These are phyloP conservation scores for Neonectria magnoliae DNA, from an alignment of 2,329 filamentous ascomycete genomes.

Conservation along the genomic window DNA sequence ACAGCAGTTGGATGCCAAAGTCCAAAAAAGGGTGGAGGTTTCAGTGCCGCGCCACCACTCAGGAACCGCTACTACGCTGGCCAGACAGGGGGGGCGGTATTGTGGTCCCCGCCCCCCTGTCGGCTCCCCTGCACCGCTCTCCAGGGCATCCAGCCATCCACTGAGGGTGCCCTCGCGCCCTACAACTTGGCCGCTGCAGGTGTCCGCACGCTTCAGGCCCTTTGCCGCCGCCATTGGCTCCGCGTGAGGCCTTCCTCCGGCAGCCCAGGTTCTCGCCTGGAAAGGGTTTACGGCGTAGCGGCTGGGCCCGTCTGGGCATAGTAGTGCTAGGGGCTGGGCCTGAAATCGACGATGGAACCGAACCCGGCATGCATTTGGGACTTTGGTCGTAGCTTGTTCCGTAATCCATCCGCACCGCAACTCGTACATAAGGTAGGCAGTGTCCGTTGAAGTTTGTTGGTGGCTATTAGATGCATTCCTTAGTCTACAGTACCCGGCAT, in stretches of 20 bases:
- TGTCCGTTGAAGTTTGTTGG: neutral
- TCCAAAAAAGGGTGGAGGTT: neutral
- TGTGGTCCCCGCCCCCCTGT: too few relatives aligned
- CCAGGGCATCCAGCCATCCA: neutral
- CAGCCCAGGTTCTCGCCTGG: constrained; percentile 28
- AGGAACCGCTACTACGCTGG: neutral
- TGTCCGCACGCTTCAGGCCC: constrained; percentile 5
- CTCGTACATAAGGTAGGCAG: neutral
- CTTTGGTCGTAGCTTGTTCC: constrained; percentile 22
- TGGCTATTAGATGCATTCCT: neutral
- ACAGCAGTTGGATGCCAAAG: constrained; percentile 4
- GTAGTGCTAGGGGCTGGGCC: constrained; percentile 12
- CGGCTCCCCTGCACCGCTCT: neutral
- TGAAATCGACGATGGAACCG: neutral
- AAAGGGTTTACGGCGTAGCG: constrained; percentile 32
- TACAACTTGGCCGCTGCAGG: constrained; percentile 2
- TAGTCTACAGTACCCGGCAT: neutral
- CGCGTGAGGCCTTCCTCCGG: neutral
- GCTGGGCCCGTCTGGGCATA: constrained; percentile 39
- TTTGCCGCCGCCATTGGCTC: constrained; percentile 22
- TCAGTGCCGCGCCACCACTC: constrained; percentile 25
- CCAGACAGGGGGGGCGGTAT: neutral
- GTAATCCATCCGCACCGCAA: constrained; percentile 1
- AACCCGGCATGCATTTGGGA: neutral
- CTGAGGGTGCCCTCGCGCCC: neutral